phyloP scores from a whole-genome alignment of 1,284 basidiomycete genomes.

The Jaminaea rosea region DNA sequence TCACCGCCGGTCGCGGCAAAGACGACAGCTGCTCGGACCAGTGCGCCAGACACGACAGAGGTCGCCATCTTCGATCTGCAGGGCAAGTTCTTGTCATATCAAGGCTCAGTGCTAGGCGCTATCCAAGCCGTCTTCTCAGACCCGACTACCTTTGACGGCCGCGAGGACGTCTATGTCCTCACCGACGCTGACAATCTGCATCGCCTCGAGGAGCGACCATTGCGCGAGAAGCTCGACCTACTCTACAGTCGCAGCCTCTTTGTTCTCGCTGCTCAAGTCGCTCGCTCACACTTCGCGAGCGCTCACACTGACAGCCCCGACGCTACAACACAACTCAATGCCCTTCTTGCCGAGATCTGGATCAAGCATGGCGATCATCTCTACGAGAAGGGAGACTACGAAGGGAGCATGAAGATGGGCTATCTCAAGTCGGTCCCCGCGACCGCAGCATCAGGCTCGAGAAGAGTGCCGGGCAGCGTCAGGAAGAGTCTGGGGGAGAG shows the following conservation, averaged over 20 bases:
- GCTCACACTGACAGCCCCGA: constrained; percentile 5
- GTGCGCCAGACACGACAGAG: constrained; percentile 67
- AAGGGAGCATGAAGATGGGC: constrained; percentile 66
- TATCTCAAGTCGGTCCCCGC: background rate
- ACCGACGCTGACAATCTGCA: constrained; percentile 20
- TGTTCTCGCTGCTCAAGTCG: constrained; percentile 35
- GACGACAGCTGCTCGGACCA: constrained; percentile 58
- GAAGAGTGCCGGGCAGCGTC: background rate
- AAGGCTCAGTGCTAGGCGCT: constrained; percentile 28
- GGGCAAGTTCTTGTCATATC: constrained; percentile 79
- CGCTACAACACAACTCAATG: constrained; percentile 14
- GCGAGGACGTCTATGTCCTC: constrained; percentile 29
- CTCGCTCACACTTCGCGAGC: constrained; percentile 21
- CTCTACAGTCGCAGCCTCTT: constrained; percentile 38
- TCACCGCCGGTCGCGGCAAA: constrained; percentile 76
- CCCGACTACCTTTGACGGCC: background rate
- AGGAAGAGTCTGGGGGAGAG: constrained; percentile 49
- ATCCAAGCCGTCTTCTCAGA: constrained; percentile 14
- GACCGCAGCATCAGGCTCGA: background rate
- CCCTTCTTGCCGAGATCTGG: constrained; percentile 39
- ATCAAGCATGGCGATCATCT: constrained; percentile 80
- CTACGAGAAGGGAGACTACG: constrained; percentile 82
- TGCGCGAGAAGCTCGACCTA: constrained; percentile 35
- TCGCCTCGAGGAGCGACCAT: constrained; percentile 29
- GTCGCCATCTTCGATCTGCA: constrained; percentile 78